phyloP scores from a whole-genome alignment of 768 basidiomycete species.

The Psilocybe tampanensis region DNA sequence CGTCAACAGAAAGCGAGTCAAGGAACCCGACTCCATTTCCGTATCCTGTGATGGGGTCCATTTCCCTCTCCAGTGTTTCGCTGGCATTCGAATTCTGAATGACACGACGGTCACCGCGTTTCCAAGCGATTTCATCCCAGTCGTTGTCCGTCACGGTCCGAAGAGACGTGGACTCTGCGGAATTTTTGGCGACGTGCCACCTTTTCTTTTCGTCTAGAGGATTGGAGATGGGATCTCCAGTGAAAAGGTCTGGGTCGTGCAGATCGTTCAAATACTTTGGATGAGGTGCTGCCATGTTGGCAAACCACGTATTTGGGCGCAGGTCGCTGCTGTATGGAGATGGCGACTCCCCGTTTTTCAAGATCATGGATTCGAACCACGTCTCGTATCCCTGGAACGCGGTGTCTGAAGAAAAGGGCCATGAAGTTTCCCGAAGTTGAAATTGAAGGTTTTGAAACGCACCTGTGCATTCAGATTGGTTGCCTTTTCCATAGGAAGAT shows the following conservation, averaged over 20 bases:
- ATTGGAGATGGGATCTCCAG: slow-evolving; percentile 11
- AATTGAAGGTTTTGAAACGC: background rate
- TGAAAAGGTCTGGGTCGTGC: slow-evolving; percentile 4
- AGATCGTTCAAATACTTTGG: slow-evolving; percentile 23
- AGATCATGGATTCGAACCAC: slow-evolving; percentile 27
- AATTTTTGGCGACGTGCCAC: slow-evolving; percentile 21
- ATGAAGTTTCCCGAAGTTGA: background rate
- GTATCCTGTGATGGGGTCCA: slow-evolving; percentile 3
- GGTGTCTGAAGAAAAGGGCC: background rate
- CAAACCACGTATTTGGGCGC: slow-evolving; percentile 24
- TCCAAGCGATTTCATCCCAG: slow-evolving; percentile 22
- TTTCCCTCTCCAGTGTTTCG: background rate
- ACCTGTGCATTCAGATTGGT: slow-evolving; percentile 11
- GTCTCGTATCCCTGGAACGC: slow-evolving; percentile 15
- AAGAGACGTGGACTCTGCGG: no score
- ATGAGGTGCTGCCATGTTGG: slow-evolving; percentile 15
- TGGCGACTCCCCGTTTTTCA: slow-evolving; percentile 14
- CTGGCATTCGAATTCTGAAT: background rate
- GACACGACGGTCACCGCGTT: background rate
- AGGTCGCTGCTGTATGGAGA: slow-evolving; percentile 10
- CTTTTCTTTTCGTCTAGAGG: slow-evolving; percentile 19
- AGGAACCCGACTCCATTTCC: slow-evolving; percentile 16
- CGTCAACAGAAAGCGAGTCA: slow-evolving; percentile 22
- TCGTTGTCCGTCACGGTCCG: background rate
- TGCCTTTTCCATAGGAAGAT: slow-evolving; percentile 19